Evolutionary conservation across 2,329 filamentous ascomycete species (phyloP), one percentile per base, ranked within the genome.

Genomic region (Alternaria incomplexa): DNA sequence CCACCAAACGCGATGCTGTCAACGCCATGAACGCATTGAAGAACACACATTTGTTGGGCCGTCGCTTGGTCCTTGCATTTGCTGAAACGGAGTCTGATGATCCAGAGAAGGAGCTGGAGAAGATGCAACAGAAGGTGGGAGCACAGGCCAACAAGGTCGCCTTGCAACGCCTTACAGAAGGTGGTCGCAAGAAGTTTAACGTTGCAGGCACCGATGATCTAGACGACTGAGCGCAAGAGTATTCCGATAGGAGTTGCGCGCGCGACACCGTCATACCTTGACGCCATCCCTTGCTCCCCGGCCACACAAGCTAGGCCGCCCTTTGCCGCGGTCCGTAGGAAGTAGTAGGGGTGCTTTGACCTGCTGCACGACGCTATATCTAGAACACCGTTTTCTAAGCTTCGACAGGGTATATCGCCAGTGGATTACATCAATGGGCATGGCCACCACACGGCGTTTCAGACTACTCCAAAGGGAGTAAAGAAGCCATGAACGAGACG

Each of bases 61-160:
- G 96, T 64, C 90, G 91, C 75, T 85, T 99, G 73, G 93, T 98
- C 58, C 86, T 99, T 65, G 93, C 97, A 78, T 98, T 93, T 82
- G 95, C 94, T 43, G 90, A 93, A 74, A 92, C 91, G 68, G 96
- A 98, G 73, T 88, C 92, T 43, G 86, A 96, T 70, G 94, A 98
- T 83, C 90, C 96, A 4, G 96, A 99, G 83, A 93, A 94, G 81
- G 94, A 98, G 83, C 96, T 99, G 77, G 90, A 92, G 79, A 95
- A 93, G 84, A 97, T 99, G 91, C 93, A 97, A 83, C 92, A 92
- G 86, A 99, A 97, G 86, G 91, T 96, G 77, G 92, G 92, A 65
- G 89, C 90, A 64, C 95, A 98, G 83, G 88, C 92, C 79, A 92
- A 96, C 83, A 96, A 94, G 83, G 91, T 98, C 75, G 92, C 92